Evolutionary conservation across 257 asterid genomes (phyloP).

Genomic region (Solanum sejunctum): DNA sequence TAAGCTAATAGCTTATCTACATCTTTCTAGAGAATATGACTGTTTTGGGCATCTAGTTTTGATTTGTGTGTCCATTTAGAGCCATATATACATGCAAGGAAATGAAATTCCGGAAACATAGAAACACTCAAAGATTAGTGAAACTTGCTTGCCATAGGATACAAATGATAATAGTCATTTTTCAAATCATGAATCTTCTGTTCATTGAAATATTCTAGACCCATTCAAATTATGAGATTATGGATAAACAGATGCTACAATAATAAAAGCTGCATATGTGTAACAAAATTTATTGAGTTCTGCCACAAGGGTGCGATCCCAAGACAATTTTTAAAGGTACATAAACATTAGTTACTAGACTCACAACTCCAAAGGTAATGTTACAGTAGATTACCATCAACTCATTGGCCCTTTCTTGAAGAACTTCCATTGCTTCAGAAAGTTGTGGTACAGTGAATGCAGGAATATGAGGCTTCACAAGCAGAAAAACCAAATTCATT

Average conservation of each 20-base stretch:
- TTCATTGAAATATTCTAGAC: background rate
- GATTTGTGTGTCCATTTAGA: background rate
- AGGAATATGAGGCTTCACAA: slow-evolving; percentile 74
- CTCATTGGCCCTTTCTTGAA: slow-evolving; percentile 43
- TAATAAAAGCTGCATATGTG: background rate
- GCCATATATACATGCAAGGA: background rate
- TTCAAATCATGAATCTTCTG: background rate
- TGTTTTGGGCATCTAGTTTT: background rate
- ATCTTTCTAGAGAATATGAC: background rate
- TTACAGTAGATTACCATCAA: slow-evolving; percentile 30
- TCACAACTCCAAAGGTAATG: background rate
- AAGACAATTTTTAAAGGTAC: background rate
- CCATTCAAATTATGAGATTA: background rate
- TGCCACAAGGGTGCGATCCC: background rate
- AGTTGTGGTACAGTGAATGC: slow-evolving; percentile 76
- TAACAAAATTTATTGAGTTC: background rate
- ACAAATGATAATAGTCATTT: background rate
- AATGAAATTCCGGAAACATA: background rate
- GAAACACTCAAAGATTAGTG: background rate
- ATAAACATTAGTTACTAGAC: background rate
- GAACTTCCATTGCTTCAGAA: slow-evolving; percentile 78
- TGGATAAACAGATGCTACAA: background rate
- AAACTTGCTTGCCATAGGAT: background rate
- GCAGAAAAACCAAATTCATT: slow-evolving; percentile 38
- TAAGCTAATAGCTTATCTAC: background rate